Conservation (phyloP, 2,329 filamentous ascomycete species). For the Neocucurbitaria cava region DNA sequence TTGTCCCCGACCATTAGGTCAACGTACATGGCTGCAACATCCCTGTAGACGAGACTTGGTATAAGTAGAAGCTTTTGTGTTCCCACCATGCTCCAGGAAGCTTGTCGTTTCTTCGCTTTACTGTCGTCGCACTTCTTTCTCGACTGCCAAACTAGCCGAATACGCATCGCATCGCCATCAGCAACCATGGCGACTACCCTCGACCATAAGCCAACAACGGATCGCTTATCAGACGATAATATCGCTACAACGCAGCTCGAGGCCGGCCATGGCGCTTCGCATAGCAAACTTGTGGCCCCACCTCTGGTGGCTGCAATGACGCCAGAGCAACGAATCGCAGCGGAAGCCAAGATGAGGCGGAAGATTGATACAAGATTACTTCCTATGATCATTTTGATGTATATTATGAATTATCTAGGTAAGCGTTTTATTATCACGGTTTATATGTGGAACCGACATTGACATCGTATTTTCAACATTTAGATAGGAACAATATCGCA, state of each 20-base stretch:
- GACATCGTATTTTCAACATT: slow-evolving; percentile 4
- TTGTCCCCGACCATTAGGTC: neutral
- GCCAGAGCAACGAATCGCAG: slow-evolving; percentile 57
- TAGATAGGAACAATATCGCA: slow-evolving; percentile 71
- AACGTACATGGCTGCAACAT: slow-evolving; percentile 16
- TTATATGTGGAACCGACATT: neutral
- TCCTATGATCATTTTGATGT: slow-evolving; percentile 75
- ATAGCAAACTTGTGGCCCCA: slow-evolving; percentile 38
- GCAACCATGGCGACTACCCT: slow-evolving; percentile 24
- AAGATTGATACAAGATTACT: slow-evolving; percentile 75
- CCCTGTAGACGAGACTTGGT: slow-evolving; percentile 5
- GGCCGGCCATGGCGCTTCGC: slow-evolving; percentile 21
- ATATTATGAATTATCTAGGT: slow-evolving; percentile 74
- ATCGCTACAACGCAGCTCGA: slow-evolving; percentile 11
- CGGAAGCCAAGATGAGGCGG: slow-evolving; percentile 67
- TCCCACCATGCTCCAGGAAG: neutral
- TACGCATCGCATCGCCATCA: slow-evolving; percentile 6
- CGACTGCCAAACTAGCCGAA: neutral
- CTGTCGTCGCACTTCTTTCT: neutral
- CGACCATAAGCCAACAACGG: slow-evolving; percentile 28
- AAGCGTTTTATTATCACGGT: neutral
- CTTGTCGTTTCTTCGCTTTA: slow-evolving; percentile 7
- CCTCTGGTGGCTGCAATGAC: slow-evolving; percentile 53
- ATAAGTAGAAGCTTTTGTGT: slow-evolving; percentile 24
- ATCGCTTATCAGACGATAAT: slow-evolving; percentile 35